Evolutionary conservation across 2,329 filamentous ascomycete genomes (phyloP).

Genomic region (Neofusicoccum sp.): DNA sequence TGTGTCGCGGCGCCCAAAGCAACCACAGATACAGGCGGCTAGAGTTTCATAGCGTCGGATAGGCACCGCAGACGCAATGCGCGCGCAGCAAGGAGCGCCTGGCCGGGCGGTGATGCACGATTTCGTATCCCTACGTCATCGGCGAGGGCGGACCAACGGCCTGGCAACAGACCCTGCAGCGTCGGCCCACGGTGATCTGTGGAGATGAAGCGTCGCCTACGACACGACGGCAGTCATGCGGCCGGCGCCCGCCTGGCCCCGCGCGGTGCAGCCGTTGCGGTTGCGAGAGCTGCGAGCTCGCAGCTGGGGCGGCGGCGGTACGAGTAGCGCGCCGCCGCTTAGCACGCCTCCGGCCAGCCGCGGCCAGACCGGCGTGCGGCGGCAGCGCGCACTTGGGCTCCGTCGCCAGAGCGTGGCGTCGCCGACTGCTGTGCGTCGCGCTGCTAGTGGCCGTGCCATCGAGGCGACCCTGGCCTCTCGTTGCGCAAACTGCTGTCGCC

Average conservation of each 20-base stretch:
- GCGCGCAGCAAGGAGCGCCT: constrained; percentile 10
- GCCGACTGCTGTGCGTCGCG: constrained; percentile 6
- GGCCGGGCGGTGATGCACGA: constrained; percentile 6
- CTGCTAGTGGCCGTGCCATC: constrained; percentile 10
- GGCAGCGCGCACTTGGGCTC: background rate
- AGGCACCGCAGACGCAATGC: constrained; percentile 18
- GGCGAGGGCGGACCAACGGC: constrained; percentile 11
- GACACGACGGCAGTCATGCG: constrained; percentile 4
- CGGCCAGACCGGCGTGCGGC: background rate
- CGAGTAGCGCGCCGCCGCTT: background rate
- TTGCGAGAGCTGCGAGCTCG: background rate
- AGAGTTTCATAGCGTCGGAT: background rate
- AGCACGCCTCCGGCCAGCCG: background rate
- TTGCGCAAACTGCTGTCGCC: background rate
- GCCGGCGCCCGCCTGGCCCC: background rate
- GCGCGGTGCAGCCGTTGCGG: background rate
- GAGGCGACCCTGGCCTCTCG: constrained; percentile 7
- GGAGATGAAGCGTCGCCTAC: constrained; percentile 11
- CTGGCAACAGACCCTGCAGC: constrained; percentile 15
- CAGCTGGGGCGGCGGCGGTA: background rate
- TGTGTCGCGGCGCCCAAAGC: constrained; percentile 9
- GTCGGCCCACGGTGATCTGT: constrained; percentile 9
- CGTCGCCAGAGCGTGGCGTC: constrained; percentile 6
- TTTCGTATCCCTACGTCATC: constrained; percentile 14
- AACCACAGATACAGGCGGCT: background rate